Percentiles rank a stretch among this genome's conserved stretches.
Evolutionary conservation across 1,139 yeast genomes (phyloP).

Genomic region (Arxiozyma slooffiae): DNA sequence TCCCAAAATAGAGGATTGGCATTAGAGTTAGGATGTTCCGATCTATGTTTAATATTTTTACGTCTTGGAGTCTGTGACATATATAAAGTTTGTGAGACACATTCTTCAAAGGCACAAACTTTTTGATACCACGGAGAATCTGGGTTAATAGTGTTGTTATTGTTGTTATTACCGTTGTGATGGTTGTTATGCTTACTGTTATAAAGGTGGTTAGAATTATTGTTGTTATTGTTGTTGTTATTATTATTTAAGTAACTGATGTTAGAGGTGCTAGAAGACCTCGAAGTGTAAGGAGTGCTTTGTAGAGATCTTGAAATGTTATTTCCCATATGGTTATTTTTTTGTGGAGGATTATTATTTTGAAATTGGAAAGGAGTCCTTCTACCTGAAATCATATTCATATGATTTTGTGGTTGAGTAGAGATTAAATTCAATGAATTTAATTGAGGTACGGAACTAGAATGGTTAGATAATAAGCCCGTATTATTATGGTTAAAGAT

Average conservation of each 20-base stretch:
- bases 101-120: conserved; percentile 40
- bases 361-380: conserved; percentile 2
- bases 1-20: conserved; percentile 37
- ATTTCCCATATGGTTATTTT: background rate
- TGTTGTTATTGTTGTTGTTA: conserved; percentile 3
- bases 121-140: conserved; percentile 37
- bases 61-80: conserved; percentile 31
- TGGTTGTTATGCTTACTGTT: conserved; percentile 34
- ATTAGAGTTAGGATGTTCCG: conserved; percentile 23
- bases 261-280: background rate
- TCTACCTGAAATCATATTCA: no score
- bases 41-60: conserved; percentile 20
- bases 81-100: conserved; percentile 34
- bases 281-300: background rate
- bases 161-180: conserved; percentile 30
- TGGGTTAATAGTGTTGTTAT: conserved; percentile 21
- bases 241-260: conserved; percentile 3
- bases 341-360: conserved; percentile 1
- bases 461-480: conserved; percentile 1
- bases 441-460: conserved; percentile 4
- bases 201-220: conserved; percentile 17
- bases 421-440: background rate
- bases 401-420: no score
- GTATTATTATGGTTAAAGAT: conserved; percentile 1
- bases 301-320: background rate